Base-by-base conservation (phyloP, 495 filamentous ascomycete genomes). In the Hypoxylon fragiforme region DNA sequence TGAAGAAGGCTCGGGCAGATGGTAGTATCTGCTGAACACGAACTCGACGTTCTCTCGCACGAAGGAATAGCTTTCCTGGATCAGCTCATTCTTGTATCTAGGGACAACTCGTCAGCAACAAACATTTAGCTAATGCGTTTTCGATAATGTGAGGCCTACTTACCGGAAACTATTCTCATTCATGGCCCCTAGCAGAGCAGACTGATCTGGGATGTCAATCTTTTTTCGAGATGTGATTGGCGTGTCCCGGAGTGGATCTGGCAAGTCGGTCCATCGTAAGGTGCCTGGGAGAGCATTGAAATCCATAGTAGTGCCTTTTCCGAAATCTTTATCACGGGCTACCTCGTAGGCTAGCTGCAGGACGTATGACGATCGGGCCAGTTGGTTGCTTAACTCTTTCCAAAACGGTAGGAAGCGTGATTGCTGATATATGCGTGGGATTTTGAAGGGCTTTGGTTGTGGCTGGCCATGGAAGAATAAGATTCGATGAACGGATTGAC, bases 11-110 rank as follows among this genome's bases (percentile, higher is more conserved):
- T 63, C 45, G 21, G 56, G 60, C 7, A 64, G 48, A 8, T 54
- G 41, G 46, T 69, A 72, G 43, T 64, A 60, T 28, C 66, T 63
- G 22, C 62, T 68, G 36, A 78, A 56, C n/a, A 60, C 51, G 19
- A 72, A 78, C 53, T 77, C 74, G 31, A 75, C 46, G 20, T 66
- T 65, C 14, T 73, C 68, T 20, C 64, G 57, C 45, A 69, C 71
- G 65, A 73, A 78, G 3, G 67, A 63, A 54, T 75, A 71, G 18
- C 70, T 66, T 47, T 78, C 74, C 38, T 75, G 71, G n/a, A 77
- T 57, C 3, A 66, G 46, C 47, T 73, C 67, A 34, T 57, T 66
- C 31, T 64, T 72, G 46, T 64, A 62, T 12, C 73, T 78, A 38
- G 4, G 3, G 38, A 15, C 1, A 15, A n/a, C 20, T 9, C 19